Base-by-base conservation (phyloP, 306 rosid species). In the Castanea mollissima region DNA sequence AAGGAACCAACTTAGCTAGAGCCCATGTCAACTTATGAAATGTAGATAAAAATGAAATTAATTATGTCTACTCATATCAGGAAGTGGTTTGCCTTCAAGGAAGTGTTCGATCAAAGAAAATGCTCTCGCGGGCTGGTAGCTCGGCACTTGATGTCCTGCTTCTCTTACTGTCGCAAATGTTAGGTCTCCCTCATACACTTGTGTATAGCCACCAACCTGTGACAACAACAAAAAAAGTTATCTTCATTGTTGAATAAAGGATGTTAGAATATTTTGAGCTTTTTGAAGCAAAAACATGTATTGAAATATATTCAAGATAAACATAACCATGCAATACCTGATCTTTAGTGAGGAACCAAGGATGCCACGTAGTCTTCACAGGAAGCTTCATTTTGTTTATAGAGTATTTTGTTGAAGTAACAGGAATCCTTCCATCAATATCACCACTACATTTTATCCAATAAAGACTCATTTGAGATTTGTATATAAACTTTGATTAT, bases 331-430 rank as follows among this genome's bases (percentile, higher is more conserved):
- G 15, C 16, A 49, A 49, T 91, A 90, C 98, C 89, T 94, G 92
- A 80, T 88, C 87, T 49, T 44, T 31, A 49, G 4, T 38, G 54
- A 88, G 29, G 49, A 76, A 80, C 99, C 98, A 95, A 13, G 99
- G 89, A 78, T 84, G 87, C 98, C 97, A 92, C 46, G 3, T 5
- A 41, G 85, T 87, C 82, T 84, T 79, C 14, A 89, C 64, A 0
- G 91, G 83, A 55, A 95, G 92, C 2, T 95, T 87, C 94, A 95
- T 57, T 71, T 85, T 77, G 3, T 84, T 75, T 35, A 92, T 54
- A 0, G 99, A 91, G 84, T 95, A 81, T 85, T 87, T 88, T 55
- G 99, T 92, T 73, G 99, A 95, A 77, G 98, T 95, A n/a, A 95
- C 81, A 0, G 98, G 94, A 74, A 95, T 93, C 67, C 92, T 86